These are phyloP conservation scores for Orbilia ellipsospora DNA, from an alignment of 2,329 filamentous ascomycete genomes.

Conservation along the genomic window DNA sequence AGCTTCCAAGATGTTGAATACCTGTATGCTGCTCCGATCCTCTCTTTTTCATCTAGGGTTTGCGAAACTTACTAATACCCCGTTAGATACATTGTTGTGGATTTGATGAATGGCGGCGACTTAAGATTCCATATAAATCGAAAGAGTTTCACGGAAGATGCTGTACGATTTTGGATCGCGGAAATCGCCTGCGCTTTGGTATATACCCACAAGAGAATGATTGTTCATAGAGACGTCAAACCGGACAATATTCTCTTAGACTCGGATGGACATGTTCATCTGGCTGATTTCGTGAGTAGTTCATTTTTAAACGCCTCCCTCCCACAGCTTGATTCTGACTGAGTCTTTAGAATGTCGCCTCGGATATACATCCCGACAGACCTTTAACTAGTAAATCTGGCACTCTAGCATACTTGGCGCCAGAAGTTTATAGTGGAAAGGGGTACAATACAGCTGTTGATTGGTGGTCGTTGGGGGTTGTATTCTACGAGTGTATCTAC, in stretches of 20 bases:
- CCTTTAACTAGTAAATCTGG: constrained; percentile 94
- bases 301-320: constrained; percentile 1
- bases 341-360: constrained; percentile 83
- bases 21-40: constrained; percentile 72
- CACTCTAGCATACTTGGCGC: constrained; percentile 92
- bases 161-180: constrained; percentile 95
- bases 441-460: constrained; percentile 92
- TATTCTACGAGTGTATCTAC: constrained; percentile 99
- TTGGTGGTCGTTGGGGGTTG: constrained; percentile 97
- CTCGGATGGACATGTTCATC: constrained; percentile 90
- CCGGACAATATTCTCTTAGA: constrained; percentile 91
- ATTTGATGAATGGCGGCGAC: constrained; percentile 97
- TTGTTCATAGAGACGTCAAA: constrained; percentile 91
- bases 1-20: constrained; percentile 99
- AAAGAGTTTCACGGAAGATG: constrained; percentile 97
- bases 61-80: constrained; percentile 58
- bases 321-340: constrained; percentile 61
- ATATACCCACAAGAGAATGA: constrained; percentile 86
- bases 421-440: constrained; percentile 90
- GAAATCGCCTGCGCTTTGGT: constrained; percentile 90
- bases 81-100: constrained; percentile 85
- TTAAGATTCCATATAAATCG: constrained; percentile 96
- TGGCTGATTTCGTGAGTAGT: constrained; percentile 89
- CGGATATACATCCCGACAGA: constrained; percentile 85
- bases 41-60: not conserved